A percentile compares a stretch with the other conserved stretches of the same genome.
phyloP scores from a whole-genome alignment of 2,329 filamentous ascomycete species.

The Stachybotrys elegans region DNA sequence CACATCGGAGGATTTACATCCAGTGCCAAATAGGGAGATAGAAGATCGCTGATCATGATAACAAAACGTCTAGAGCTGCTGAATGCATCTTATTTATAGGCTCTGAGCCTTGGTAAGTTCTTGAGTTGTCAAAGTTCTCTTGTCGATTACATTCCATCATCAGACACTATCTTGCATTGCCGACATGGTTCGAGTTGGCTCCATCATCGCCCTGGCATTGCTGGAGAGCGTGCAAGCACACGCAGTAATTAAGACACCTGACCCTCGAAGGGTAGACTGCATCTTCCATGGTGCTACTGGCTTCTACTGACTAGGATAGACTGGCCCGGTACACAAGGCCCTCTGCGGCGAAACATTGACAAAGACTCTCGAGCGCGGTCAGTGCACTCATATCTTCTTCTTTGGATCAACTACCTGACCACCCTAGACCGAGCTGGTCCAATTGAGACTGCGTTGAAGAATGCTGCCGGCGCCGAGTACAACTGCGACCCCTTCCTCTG shows the following conservation, averaged over 20 bases:
- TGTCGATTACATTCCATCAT: too few relatives aligned
- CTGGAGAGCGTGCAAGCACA: background rate
- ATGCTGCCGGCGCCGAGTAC: background rate
- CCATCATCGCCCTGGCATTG: too few relatives aligned
- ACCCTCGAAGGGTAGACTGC: background rate
- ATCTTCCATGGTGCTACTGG: background rate
- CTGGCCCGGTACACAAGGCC: background rate
- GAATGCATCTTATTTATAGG: too few relatives aligned
- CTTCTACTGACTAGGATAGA: background rate
- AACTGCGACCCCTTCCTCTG: background rate
- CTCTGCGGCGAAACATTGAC: background rate
- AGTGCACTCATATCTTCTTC: background rate
- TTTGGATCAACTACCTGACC: too few relatives aligned
- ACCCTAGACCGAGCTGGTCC: conserved; percentile 3
- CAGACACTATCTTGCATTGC: too few relatives aligned
- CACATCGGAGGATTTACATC: too few relatives aligned
- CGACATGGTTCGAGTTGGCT: too few relatives aligned
- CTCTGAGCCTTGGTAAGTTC: too few relatives aligned
- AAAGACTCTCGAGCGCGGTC: background rate
- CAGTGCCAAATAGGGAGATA: too few relatives aligned
- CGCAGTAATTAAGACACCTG: background rate
- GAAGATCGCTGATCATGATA: too few relatives aligned
- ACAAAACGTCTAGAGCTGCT: too few relatives aligned
- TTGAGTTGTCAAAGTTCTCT: too few relatives aligned
- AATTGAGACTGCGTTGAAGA: conserved; percentile 4